These are phyloP conservation scores for Puccinia triticina DNA, from an alignment of 1,284 basidiomycete genomes.

Conservation along the genomic window DNA sequence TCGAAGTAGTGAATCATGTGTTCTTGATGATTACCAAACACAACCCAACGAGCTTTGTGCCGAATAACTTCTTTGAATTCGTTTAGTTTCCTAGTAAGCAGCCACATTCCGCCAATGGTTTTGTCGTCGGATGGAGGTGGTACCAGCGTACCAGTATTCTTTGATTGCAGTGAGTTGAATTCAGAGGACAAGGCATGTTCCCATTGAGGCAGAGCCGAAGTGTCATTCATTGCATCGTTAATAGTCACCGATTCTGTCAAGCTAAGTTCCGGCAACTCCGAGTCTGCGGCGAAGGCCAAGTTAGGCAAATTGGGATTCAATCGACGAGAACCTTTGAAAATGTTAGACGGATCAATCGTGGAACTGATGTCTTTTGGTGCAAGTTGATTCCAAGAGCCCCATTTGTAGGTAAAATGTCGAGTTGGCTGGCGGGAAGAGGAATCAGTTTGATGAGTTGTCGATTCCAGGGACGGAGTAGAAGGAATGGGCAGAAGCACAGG, in stretches of 20 bases:
- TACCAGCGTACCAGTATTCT: constrained; percentile 27
- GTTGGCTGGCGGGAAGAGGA: neutral
- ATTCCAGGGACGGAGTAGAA: neutral
- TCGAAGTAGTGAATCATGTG: constrained; percentile 22
- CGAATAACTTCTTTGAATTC: neutral
- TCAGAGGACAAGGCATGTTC: too few relatives aligned
- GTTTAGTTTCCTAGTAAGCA: neutral
- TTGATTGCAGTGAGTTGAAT: neutral
- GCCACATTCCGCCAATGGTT: too few relatives aligned
- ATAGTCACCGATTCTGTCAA: neutral
- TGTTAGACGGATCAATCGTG: neutral
- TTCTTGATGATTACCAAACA: constrained; percentile 31
- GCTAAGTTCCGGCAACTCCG: neutral
- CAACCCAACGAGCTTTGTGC: constrained; percentile 23
- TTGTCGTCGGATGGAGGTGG: constrained; percentile 3
- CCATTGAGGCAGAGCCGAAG: neutral
- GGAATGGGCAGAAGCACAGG: neutral
- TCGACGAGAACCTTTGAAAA: neutral
- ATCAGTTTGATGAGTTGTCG: neutral
- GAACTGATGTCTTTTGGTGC: neutral
- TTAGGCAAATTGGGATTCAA: neutral
- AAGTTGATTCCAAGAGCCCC: neutral
- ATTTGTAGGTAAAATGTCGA: neutral
- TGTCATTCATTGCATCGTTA: neutral
- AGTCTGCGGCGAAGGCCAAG: neutral